phyloP scores from a whole-genome alignment of 2,329 filamentous ascomycete species.

The Colletotrichum kahawae region DNA sequence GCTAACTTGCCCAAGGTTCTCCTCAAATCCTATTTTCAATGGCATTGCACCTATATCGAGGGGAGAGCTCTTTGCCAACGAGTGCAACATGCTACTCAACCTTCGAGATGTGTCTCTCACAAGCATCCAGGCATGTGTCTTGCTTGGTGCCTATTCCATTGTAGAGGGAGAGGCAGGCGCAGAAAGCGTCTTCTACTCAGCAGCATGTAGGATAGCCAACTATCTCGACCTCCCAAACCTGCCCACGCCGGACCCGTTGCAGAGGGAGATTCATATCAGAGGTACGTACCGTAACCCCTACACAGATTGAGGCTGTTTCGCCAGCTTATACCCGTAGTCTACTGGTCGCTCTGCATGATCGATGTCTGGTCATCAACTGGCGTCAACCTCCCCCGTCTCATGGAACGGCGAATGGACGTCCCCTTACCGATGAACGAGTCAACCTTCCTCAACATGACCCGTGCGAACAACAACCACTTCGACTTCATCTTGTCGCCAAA shows the following conservation, averaged over 20 bases:
- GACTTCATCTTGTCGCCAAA: constrained; percentile 24
- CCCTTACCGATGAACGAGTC: constrained; percentile 41
- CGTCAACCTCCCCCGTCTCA: constrained; percentile 25
- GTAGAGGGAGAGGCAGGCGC: constrained; percentile 38
- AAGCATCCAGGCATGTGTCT: constrained; percentile 43
- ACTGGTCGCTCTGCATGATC: constrained; percentile 28
- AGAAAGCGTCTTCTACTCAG: constrained; percentile 42
- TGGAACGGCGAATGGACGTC: constrained; percentile 26
- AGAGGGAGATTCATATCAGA: constrained; percentile 40
- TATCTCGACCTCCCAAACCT: constrained; percentile 39
- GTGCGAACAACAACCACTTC: constrained; percentile 23
- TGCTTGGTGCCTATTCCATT: constrained; percentile 37
- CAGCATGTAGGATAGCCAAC: constrained; percentile 40
- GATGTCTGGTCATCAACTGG: constrained; percentile 28
- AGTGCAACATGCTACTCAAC: constrained; percentile 31
- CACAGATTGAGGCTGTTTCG: background rate
- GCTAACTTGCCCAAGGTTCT: constrained; percentile 22
- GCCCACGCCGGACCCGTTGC: constrained; percentile 28
- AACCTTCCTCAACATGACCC: constrained; percentile 32
- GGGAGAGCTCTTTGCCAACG: constrained; percentile 26
- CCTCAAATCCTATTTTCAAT: constrained; percentile 22
- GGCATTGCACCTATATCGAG: constrained; percentile 27
- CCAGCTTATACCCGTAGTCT: constrained; percentile 5
- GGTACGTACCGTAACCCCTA: constrained; percentile 14
- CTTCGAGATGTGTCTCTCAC: constrained; percentile 38